A percentile compares a stretch with the other conserved stretches of the same genome.
Conservation (phyloP, 176 grass and related monocot species). For the bread wheat (Triticum aestivum) region DNA sequence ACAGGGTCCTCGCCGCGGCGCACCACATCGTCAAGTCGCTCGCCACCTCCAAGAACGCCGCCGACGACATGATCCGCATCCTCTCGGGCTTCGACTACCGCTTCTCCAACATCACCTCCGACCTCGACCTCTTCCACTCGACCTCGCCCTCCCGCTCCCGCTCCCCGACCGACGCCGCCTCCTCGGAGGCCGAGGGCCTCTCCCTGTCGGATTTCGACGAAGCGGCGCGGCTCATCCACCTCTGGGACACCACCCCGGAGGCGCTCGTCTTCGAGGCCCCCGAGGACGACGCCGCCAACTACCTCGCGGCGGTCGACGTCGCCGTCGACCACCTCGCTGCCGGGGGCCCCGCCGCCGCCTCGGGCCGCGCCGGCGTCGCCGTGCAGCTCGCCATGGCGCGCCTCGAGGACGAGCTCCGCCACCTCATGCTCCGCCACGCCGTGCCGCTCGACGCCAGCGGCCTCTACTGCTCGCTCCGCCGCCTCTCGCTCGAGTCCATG, state of each 20-base stretch:
- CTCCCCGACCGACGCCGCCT: background rate
- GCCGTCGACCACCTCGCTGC: slow-evolving; percentile 30
- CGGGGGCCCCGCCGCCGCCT: background rate
- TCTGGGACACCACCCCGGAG: slow-evolving; percentile 69
- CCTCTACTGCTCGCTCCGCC: slow-evolving; percentile 78
- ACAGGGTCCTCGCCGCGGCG: slow-evolving; percentile 90
- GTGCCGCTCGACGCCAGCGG: slow-evolving; percentile 72
- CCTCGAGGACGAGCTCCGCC: slow-evolving; percentile 86
- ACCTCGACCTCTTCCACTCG: slow-evolving; percentile 52
- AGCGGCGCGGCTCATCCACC: slow-evolving; percentile 70
- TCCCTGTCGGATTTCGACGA: slow-evolving; percentile 35
- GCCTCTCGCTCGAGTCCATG: slow-evolving; percentile 81
- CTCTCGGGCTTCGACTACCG: slow-evolving; percentile 95
- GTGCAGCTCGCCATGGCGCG: slow-evolving; percentile 89
- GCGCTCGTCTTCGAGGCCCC: slow-evolving; percentile 73
- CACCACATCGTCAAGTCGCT: slow-evolving; percentile 99
- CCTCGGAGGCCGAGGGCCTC: background rate
- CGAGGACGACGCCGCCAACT: slow-evolving; percentile 43
- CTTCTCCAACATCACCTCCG: slow-evolving; percentile 68
- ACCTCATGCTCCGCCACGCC: slow-evolving; percentile 73
- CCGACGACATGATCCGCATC: slow-evolving; percentile 99
- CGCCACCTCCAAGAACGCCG: slow-evolving; percentile 97
- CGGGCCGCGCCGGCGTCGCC: slow-evolving; percentile 37
- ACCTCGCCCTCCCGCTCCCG: background rate
- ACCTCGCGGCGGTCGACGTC: slow-evolving; percentile 59